Percentiles rank a stretch among this genome's conserved stretches.
Conservation (phyloP, 176 grass and related monocot genomes). For the Thalia dealbata region DNA sequence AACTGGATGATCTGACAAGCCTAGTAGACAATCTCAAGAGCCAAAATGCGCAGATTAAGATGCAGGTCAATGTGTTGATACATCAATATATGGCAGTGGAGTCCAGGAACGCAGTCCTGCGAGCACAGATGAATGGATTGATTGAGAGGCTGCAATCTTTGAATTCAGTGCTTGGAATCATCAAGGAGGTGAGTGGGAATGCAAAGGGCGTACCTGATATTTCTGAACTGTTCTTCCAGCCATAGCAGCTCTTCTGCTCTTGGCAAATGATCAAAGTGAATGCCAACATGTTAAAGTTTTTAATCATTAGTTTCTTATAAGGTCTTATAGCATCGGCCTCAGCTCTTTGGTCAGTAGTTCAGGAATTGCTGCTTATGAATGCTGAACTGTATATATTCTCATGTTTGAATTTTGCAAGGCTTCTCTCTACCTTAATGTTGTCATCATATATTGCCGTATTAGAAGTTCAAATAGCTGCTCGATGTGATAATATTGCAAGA, state of each 20-base stretch:
- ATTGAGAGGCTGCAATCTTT: constrained; percentile 53
- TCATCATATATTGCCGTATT: not conserved
- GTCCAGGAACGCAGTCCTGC: constrained; percentile 45
- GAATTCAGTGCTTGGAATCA: constrained; percentile 55
- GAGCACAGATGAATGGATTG: constrained; percentile 55
- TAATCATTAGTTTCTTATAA: not conserved
- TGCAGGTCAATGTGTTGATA: constrained; percentile 33
- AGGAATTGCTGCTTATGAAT: not conserved
- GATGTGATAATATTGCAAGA: not conserved
- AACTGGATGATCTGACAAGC: constrained; percentile 71
- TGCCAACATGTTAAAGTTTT: constrained; percentile 36
- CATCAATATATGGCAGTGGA: constrained; percentile 38
- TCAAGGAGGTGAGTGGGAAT: constrained; percentile 64
- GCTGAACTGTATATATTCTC: not conserved
- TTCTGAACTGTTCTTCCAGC: constrained; percentile 43
- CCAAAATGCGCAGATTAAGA: constrained; percentile 47
- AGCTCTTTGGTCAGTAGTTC: too few relatives aligned
- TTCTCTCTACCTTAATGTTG: not conserved
- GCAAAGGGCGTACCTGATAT: constrained; percentile 43
- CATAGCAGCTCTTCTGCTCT: constrained; percentile 59
- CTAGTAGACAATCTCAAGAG: constrained; percentile 51
- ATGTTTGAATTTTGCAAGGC: too few relatives aligned
- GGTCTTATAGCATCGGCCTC: not conserved
- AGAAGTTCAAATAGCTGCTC: not conserved
- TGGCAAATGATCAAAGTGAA: constrained; percentile 33